Conservation (phyloP, 352 stramenopile genomes). For the Phytophthora ohioensis region DNA sequence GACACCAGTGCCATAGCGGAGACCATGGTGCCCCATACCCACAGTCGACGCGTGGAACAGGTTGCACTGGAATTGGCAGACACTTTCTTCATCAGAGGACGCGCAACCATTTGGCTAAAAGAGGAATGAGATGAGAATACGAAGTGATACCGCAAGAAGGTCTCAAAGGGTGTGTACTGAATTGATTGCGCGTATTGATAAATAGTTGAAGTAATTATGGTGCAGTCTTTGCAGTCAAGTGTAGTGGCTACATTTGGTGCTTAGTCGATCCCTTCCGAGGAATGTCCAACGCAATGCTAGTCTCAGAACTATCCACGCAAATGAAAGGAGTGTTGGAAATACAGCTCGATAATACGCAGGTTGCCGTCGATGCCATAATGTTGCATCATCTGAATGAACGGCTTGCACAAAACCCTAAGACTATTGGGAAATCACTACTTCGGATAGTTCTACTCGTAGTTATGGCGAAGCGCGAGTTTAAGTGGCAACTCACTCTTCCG, state of each 20-base stretch:
- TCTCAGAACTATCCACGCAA: background rate
- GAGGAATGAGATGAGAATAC: conserved; percentile 1
- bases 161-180: conserved; percentile 2
- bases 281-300: conserved; percentile 21
- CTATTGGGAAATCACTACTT: no score
- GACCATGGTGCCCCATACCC: conserved; percentile 25
- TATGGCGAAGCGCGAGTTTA: no score
- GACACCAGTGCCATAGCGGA: conserved; percentile 23
- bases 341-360: no score
- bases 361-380: no score
- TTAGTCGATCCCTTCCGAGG: conserved; percentile 16
- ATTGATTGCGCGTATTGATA: conserved; percentile 9
- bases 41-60: conserved; percentile 23
- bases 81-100: conserved; percentile 16
- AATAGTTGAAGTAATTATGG: background rate
- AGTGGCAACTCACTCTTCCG: no score
- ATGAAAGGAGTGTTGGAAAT: no score
- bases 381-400: no score
- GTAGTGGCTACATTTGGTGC: conserved; percentile 7
- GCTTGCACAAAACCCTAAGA: no score
- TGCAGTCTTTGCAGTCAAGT: background rate
- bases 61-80: conserved; percentile 7
- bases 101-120: conserved; percentile 14
- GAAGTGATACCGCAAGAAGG: conserved; percentile 6
- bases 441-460: no score